Base-by-base conservation (phyloP, 768 basidiomycete genomes). In the Suillus cothurnatus region DNA sequence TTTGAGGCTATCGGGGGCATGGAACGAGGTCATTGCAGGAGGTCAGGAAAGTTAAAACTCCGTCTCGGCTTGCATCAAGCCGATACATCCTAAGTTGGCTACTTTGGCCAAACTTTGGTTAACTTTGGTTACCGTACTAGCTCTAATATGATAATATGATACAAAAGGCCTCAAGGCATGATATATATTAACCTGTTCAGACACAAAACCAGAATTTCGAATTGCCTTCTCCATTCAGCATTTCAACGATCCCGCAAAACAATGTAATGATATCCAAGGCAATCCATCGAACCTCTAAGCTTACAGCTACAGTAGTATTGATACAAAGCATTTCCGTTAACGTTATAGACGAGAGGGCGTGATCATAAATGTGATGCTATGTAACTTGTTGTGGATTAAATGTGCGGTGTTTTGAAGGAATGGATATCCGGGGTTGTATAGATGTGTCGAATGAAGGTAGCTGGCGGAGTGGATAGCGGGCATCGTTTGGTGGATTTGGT, bases 251-350 rank as follows among this genome's bases (percentile, higher is more conserved):
- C 53, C 52, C 21, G 26, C 26, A 41, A 59, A 59, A 41, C 38
- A 38, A 59, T 59, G 9, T 21, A 21, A 59, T 39, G 31, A 59
- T 21, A 59, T 59, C 38, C 26, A 39, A 39, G 57, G 23, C 11
- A 14, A 19, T 39, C 58, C 36, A 39, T 38, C 5, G 38, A 39
- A 38, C 4, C 9, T 60, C 41, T 58, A 63, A 63, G n/a, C 23
- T 19, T 64, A 66, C 61, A 56, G 61, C 55, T 64, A 66, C 62
- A 66, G 31, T n/a, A 66, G 12, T 66, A 66, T 45, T 31, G 41
- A 66, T 66, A 66, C 62, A 66, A 64, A 58, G 55, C 62, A 57
- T 32, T 53, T 66, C 38, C 23, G 62, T 47, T 50, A 38, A 62
- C 45, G 34, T 39, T 58, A n/a, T 58, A 55, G 19, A 59, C 19